Evolutionary conservation across 2,329 filamentous ascomycete genomes (phyloP), one percentile per base, ranked within the genome.

Genomic region (Neonectria sp.): DNA sequence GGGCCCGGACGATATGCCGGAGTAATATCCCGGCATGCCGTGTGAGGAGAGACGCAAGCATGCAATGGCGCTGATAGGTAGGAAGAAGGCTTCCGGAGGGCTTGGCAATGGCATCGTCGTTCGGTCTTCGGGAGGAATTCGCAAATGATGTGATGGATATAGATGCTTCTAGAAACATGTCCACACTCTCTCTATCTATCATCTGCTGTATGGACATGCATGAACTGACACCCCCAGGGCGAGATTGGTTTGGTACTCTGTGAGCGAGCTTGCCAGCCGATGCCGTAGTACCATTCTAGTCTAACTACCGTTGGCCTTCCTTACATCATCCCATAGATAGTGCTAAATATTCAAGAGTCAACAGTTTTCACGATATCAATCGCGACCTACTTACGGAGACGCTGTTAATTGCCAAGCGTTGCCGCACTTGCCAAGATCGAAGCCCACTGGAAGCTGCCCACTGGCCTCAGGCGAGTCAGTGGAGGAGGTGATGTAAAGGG

Each of bases 71-170:
- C 51, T 53, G 51, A 53, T 53, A 35, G 51, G 51, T 35, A 53
- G 51, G 31, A 53, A 35, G 11, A 53, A 53, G 29, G 29, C 29
- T 53, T 53, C 51, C 51, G 51, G 51, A 37, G 51, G 51, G 51
- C n/a, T 35, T 45, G 40, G 40, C 40, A 52, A 33, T 21, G 49
- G 24, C 49, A 35, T 52, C 27, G n/a, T 13, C 13, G 21, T 21
- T 53, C 51, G 51, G 51, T n/a, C 31, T 53, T 53, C 51, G 29
- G 51, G 49, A 8, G 12, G 29, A 25, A 15, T 24, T 35, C 21
- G 51, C 25, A 7, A 33, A 35, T 53, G 31, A 24, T 35, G 31
- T 53, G 31, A 21, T 53, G 21, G 31, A 6, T 37, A 21, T 25
- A 25, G 51, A 53, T 53, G 31, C 31, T 53, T 53, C 51, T 37